Evolutionary conservation across 2,329 filamentous ascomycete genomes (phyloP), one percentile per base, ranked within the genome.

Genomic region (Hirsutella thompsonii): DNA sequence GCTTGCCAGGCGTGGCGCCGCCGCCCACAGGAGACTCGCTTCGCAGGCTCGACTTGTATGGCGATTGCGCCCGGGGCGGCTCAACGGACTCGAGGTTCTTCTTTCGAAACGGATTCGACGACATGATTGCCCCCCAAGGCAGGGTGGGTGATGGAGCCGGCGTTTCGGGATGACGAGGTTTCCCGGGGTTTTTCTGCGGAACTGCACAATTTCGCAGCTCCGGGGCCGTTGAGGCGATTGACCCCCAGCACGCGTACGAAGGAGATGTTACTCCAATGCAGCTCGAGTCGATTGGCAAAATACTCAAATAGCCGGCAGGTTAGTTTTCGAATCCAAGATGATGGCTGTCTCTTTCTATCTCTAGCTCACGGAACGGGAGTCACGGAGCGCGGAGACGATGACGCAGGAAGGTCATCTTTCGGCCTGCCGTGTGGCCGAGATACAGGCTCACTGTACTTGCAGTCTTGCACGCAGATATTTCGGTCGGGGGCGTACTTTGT

Each of bases 1-100:
- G 55, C 47, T 60, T 69, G 38, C 44, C 49, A 51, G 64, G 48
- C 53, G 58, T 30, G 19, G 36, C 36, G 18, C 29, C 23, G 38
- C 39, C 36, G 5, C 37, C 41, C 9, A 42, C 42, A 23, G 40
- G 37, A 9, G 40, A 40, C 21, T 39, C 35, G 40, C 35, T 42
- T 42, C 47, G 46, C 19, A 49, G 30, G 38, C 47, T 49, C 18
- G 47, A 47, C 40, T 44, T 49, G 41, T 36, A 30, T 8, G 47
- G 47, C 10, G 45, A 48, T 32, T 40, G 41, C 29, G 46, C 20
- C 35, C 48, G 48, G n/a, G 42, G 34, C 34, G 43, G 41, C 40
- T 47, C 46, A 32, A 48, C 44, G 36, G 43, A 39, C 8, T 40
- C 44, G 35, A 46, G 39, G 9, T 44, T 23, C 45, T 45, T 49